A percentile compares a stretch with the other conserved stretches of the same genome.
Conservation (phyloP, 805 yeast species). For the Zygoascus ofunaensis region DNA sequence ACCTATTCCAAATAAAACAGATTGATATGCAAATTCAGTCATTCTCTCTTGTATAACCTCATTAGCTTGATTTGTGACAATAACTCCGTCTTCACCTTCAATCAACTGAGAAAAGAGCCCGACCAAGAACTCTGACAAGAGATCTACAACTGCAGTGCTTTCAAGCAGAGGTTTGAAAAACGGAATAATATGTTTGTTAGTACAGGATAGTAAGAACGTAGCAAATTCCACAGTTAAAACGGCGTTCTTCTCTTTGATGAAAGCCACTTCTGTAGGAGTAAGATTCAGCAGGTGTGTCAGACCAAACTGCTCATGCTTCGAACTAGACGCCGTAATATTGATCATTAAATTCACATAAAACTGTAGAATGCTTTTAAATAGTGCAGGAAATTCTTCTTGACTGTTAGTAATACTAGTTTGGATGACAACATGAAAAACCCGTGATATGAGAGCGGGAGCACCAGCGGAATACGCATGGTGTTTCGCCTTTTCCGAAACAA, state of each 20-base stretch:
- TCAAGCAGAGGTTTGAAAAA: background rate
- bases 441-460: background rate
- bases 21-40: background rate
- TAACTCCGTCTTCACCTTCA: background rate
- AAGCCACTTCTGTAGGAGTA: background rate
- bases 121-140: background rate
- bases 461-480: constrained; percentile 22
- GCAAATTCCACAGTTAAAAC: background rate
- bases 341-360: background rate
- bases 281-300: background rate
- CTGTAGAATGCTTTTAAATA: background rate
- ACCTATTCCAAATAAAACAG: background rate
- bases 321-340: background rate
- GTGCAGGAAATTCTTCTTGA: background rate
- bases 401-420: background rate
- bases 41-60: background rate
- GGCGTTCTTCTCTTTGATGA: background rate
- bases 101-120: background rate
- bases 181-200: background rate
- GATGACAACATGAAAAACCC: background rate
- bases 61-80: background rate
- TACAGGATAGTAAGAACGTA: background rate
- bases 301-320: background rate
- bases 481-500: constrained; percentile 26
- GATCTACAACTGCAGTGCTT: background rate